Evolutionary conservation across 1,139 yeast genomes (phyloP).

Genomic region (Debaryomyces singareniensis): DNA sequence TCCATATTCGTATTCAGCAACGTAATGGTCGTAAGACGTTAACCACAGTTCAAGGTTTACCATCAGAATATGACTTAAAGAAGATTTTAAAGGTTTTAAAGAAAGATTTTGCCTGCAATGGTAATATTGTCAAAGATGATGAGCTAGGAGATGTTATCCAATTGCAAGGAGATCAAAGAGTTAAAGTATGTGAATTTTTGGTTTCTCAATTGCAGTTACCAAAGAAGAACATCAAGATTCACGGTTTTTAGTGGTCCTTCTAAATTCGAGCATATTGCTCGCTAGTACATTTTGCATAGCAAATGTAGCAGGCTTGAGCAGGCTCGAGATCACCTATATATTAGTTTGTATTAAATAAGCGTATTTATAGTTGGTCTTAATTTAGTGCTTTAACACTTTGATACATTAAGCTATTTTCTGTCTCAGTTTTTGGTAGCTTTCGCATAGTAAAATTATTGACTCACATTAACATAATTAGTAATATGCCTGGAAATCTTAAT

Average conservation of each 20-base stretch:
- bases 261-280: too few species aligned
- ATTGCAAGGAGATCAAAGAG: slow-evolving; percentile 98
- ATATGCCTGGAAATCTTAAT: slow-evolving; percentile 75
- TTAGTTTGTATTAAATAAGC: too few species aligned
- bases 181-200: slow-evolving; percentile 91
- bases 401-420: too few species aligned
- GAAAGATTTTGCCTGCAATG: slow-evolving; percentile 98
- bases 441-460: too few species aligned
- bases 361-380: too few species aligned
- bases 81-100: slow-evolving; percentile 89
- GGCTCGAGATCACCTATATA: too few species aligned
- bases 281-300: too few species aligned
- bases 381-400: too few species aligned
- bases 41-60: slow-evolving; percentile 97
- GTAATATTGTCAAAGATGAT: slow-evolving; percentile 93
- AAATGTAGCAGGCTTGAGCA: too few species aligned
- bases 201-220: slow-evolving; percentile 82
- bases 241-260: slow-evolving; percentile 76
- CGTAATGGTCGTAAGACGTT: slow-evolving; percentile 99
- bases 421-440: too few species aligned
- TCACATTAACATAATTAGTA: background rate
- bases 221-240: slow-evolving; percentile 95
- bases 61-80: slow-evolving; percentile 90
- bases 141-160: slow-evolving; percentile 97
- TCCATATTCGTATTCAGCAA: slow-evolving; percentile 98